phyloP scores from a whole-genome alignment of 345 rosid genomes.

The Eucalyptus tenuipes region DNA sequence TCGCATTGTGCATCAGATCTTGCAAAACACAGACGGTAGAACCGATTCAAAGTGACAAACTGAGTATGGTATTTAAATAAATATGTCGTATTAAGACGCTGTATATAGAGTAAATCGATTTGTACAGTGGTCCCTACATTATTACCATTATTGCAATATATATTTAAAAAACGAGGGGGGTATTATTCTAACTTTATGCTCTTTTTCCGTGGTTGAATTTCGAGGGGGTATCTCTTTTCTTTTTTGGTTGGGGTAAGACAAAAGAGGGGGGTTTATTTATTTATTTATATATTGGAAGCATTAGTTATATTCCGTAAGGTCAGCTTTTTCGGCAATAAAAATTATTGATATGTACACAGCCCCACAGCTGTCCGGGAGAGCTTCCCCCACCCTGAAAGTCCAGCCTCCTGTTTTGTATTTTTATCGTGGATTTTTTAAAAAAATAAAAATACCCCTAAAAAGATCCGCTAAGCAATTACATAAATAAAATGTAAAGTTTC shows the following conservation, averaged over 20 bases:
- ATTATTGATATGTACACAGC: no score
- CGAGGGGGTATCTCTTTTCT: background rate
- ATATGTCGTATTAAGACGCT: background rate
- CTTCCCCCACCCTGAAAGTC: background rate
- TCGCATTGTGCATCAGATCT: accelerated
- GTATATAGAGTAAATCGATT: background rate
- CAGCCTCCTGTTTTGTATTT: background rate
- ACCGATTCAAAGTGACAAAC: accelerated
- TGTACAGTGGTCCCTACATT: background rate
- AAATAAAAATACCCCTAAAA: background rate
- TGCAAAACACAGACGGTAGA: accelerated
- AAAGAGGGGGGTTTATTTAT: background rate
- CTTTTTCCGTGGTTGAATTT: background rate
- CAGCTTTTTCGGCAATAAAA: background rate
- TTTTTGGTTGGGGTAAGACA: background rate
- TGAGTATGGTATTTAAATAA: background rate
- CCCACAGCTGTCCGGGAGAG: background rate
- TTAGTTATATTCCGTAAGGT: background rate
- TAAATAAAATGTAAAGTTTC: background rate
- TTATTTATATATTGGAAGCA: background rate
- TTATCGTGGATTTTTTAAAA: accelerated
- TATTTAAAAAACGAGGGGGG: background rate
- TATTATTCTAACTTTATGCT: background rate
- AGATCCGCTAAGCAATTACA: background rate
- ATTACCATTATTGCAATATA: background rate